Evolutionary conservation across 1,284 basidiomycete genomes (phyloP).

Genomic region (Golubevia pallescens): DNA sequence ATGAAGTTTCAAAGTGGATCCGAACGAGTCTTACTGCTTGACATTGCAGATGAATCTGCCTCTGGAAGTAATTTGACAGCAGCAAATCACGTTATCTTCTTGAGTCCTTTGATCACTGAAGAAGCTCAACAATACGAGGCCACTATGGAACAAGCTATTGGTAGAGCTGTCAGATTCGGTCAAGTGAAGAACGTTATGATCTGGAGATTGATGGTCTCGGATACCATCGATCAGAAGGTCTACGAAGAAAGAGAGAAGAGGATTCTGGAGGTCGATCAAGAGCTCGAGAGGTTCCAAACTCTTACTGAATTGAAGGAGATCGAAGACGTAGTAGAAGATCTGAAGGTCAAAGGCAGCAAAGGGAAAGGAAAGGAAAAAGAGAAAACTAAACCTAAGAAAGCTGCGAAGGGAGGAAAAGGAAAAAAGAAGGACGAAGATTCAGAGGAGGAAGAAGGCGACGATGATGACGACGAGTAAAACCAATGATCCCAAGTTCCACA

Average conservation of each 20-base stretch:
- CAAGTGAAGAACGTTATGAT: constrained; percentile 38
- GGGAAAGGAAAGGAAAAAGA: too few relatives aligned
- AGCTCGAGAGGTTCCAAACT: too few relatives aligned
- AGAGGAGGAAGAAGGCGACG: too few relatives aligned
- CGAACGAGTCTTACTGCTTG: constrained; percentile 81
- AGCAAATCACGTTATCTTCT: constrained; percentile 92
- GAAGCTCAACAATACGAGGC: constrained; percentile 39
- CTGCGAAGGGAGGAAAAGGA: too few relatives aligned
- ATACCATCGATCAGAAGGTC: constrained; percentile 41
- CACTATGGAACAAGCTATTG: constrained; percentile 43
- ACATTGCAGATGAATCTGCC: constrained; percentile 90
- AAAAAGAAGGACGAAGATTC: too few relatives aligned
- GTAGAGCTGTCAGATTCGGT: constrained; percentile 34
- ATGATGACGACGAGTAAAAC: too few relatives aligned
- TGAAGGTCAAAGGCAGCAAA: too few relatives aligned
- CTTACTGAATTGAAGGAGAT: too few relatives aligned
- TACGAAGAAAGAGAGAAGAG: constrained; percentile 24
- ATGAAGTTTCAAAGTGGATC: constrained; percentile 74
- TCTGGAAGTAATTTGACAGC: constrained; percentile 89
- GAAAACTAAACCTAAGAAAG: too few relatives aligned
- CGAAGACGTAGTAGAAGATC: too few relatives aligned
- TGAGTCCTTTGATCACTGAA: constrained; percentile 87
- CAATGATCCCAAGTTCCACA: too few relatives aligned
- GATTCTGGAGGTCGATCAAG: too few relatives aligned
- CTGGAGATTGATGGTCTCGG: constrained; percentile 27